Base-by-base conservation (phyloP, 164 flowering plant genomes). In the Aristolochia contorta region DNA sequence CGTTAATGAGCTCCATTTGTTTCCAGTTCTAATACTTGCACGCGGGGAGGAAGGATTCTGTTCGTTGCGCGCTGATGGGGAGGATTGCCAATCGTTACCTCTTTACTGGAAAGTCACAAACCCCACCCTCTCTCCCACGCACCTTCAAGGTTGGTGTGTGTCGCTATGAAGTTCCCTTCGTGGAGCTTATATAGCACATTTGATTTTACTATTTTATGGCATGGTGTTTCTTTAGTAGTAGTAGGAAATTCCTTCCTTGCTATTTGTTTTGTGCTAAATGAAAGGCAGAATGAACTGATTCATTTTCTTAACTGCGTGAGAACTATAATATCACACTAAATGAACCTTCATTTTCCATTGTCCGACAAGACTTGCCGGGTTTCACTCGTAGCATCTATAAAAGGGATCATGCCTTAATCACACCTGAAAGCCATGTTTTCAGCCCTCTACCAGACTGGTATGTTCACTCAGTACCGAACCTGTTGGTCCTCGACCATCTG, bases 351-450 rank as follows among this genome's bases (percentile, higher is more conserved):
- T 54, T 19, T 53, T 23, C 8, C 5, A 23, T 53, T 0, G 6
- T 22, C 59, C 33, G 70, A 66, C 56, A 80, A 93, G 99, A 90
- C 68, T 84, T 88, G 68, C 99, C 97, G 0, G 99, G 99, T 49
- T 93, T 90, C 67, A 93, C 99, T 6, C 89, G 99, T 52, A 93
- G 96, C 73, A 91, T 88, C n/a, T 82, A 84, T 63, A 80, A 72
- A 68, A 73, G 78, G 16, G 96, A 93, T 67, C 97, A 93, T 74
- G 99, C 97, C 65, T 49, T 93, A 57, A 85, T 90, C 49, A 82
- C 97, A 18, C 99, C 96, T 0, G 99, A 93, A 75, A 93, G 99
- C 65, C 97, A 90, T 66, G 99, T 93, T 14, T 93, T 80, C 68
- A 80, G 96, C 64, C 96, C 91, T 58, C 73, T 93, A 53, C 99